These are phyloP conservation scores for Microthlaspi erraticum DNA, from an alignment of 345 rosid species.

Conservation along the genomic window DNA sequence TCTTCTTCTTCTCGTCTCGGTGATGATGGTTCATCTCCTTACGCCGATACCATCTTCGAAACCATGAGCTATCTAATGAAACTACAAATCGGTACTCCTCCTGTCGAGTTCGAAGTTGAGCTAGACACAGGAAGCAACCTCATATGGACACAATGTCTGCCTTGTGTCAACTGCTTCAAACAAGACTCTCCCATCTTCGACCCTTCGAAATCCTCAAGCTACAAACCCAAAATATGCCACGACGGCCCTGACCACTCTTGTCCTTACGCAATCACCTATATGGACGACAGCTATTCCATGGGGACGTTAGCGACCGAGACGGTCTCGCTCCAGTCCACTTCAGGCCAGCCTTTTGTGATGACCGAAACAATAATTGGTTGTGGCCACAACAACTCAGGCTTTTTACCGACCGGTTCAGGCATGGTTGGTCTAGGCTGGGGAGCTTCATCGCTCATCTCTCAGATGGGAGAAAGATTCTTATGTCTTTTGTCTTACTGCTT, in stretches of 20 bases:
- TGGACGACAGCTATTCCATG: neutral
- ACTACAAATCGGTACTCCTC: slow-evolving; percentile 32
- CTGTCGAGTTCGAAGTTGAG: neutral
- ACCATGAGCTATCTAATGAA: slow-evolving; percentile 9
- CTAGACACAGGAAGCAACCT: slow-evolving; percentile 12
- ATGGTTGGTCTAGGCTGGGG: slow-evolving; percentile 29
- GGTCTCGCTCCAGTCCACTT: slow-evolving; percentile 16
- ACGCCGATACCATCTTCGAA: neutral
- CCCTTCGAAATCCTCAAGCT: neutral
- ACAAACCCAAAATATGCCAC: neutral
- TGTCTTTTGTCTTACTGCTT: slow-evolving; percentile 34
- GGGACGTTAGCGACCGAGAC: slow-evolving; percentile 15
- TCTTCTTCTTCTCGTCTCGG: neutral
- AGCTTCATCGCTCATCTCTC: neutral
- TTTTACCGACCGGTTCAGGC: neutral
- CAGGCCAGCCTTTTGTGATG: slow-evolving; percentile 29
- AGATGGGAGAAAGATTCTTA: slow-evolving; percentile 1
- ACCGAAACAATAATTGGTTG: slow-evolving; percentile 17
- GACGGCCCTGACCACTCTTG: neutral
- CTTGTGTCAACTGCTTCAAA: slow-evolving; percentile 16
- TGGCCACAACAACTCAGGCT: slow-evolving; percentile 23
- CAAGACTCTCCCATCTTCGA: neutral
- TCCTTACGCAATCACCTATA: neutral
- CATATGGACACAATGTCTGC: slow-evolving; percentile 25
- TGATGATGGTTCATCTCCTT: slow-evolving; percentile 17